Conservation (phyloP, 208 protist genomes). For the Zelonia costaricensis region DNA sequence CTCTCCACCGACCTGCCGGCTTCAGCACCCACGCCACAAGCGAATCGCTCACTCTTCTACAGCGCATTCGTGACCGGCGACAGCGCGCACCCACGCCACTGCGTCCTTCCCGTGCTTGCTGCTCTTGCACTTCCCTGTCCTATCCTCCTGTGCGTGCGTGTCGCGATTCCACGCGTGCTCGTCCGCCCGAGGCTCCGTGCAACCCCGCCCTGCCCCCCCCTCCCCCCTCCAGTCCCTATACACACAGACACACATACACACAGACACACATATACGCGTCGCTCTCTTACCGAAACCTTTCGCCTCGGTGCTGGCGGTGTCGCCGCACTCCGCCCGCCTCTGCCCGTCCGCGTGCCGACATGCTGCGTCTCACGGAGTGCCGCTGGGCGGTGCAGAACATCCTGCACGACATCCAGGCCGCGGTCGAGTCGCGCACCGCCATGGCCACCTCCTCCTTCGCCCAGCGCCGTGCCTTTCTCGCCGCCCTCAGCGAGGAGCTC, state of each 20-base stretch:
- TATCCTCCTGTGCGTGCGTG: no score
- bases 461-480: constrained; percentile 49
- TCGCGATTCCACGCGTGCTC: no score
- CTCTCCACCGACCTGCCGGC: no score
- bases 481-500: constrained; percentile 40
- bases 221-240: not conserved
- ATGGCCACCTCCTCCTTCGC: constrained; percentile 37
- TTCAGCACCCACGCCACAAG: no score
- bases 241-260: not conserved
- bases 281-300: not conserved
- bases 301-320: not conserved
- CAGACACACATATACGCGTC: not conserved
- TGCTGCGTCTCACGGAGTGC: constrained; percentile 11
- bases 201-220: no score
- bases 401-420: constrained; percentile 47
- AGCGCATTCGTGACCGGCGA: no score
- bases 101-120: no score
- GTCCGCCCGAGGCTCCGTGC: no score
- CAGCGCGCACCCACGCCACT: no score
- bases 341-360: not conserved
- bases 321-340: not conserved
- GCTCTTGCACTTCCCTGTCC: no score
- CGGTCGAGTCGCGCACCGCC: constrained; percentile 35
- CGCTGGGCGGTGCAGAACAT: constrained; percentile 25
- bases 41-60: no score